Evolutionary conservation across 2,329 filamentous ascomycete species (phyloP).

Genomic region (Septoria linicola): DNA sequence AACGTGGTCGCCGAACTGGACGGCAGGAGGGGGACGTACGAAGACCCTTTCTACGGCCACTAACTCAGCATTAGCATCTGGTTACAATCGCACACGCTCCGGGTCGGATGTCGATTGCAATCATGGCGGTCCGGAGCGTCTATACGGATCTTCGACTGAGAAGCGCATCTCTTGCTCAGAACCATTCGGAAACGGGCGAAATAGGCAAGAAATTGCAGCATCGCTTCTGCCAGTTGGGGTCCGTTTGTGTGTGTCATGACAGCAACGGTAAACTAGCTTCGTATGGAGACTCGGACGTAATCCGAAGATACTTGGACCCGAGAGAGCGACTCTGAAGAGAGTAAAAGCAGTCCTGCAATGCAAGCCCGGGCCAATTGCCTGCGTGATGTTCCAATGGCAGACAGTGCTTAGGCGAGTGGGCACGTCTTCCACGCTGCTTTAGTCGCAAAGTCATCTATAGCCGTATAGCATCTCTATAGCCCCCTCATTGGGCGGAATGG

Average conservation of each 20-base stretch:
- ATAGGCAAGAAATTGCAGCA: too few species aligned
- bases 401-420: constrained; percentile 4
- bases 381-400: constrained; percentile 3
- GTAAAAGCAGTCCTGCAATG: constrained; percentile 4
- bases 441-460: constrained; percentile 2
- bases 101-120: too few species aligned
- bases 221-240: too few species aligned
- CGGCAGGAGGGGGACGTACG: too few species aligned
- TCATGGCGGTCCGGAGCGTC: too few species aligned
- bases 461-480: constrained; percentile 9
- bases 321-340: constrained; percentile 3
- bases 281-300: neutral
- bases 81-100: too few species aligned
- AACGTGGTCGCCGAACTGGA: constrained; percentile 12
- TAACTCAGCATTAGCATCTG: too few species aligned
- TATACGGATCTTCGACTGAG: too few species aligned
- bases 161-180: too few species aligned
- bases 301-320: neutral
- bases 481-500: constrained; percentile 16
- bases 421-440: constrained; percentile 6
- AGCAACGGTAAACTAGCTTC: constrained; percentile 1
- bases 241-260: too few species aligned
- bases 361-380: constrained; percentile 1
- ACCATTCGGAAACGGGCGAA: too few species aligned
- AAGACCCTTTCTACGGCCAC: too few species aligned